phyloP scores from a whole-genome alignment of 345 rosid genomes.

The Salix purpurea region DNA sequence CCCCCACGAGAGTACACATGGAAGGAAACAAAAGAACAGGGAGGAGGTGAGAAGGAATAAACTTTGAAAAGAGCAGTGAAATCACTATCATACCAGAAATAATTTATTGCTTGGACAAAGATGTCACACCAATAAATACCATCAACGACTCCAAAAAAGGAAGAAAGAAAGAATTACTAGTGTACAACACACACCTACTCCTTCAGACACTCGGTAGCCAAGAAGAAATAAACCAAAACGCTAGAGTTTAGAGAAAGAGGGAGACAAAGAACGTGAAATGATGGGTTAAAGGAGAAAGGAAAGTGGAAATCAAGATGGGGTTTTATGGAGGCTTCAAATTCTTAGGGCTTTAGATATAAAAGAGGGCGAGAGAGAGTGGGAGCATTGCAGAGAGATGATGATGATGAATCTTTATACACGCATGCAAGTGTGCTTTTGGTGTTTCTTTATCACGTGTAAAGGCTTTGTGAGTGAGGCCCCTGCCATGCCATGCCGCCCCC shows the following conservation, averaged over 20 bases:
- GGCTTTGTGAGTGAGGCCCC: constrained; percentile 28
- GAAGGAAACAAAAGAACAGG: constrained; percentile 40
- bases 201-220: not conserved
- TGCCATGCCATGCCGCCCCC: not conserved
- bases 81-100: constrained; percentile 53
- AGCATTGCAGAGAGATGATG: constrained; percentile 28
- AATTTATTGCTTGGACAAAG: constrained; percentile 26
- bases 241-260: not conserved
- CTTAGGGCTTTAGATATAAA: not conserved
- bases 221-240: not conserved
- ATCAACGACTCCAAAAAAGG: not conserved
- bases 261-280: constrained; percentile 16
- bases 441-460: constrained; percentile 96
- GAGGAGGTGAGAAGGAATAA: constrained; percentile 65
- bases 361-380: constrained; percentile 13
- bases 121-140: constrained; percentile 13
- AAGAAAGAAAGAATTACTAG: not conserved
- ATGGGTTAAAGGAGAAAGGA: constrained; percentile 11
- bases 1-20: constrained; percentile 20
- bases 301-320: constrained; percentile 11
- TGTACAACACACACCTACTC: constrained; percentile 34
- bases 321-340: not conserved
- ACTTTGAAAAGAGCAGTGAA: constrained; percentile 88
- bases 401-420: constrained; percentile 73
- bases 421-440: constrained; percentile 85